Evolutionary conservation across 441 rosid genomes (phyloP).

Genomic region (Daphne laureola): DNA sequence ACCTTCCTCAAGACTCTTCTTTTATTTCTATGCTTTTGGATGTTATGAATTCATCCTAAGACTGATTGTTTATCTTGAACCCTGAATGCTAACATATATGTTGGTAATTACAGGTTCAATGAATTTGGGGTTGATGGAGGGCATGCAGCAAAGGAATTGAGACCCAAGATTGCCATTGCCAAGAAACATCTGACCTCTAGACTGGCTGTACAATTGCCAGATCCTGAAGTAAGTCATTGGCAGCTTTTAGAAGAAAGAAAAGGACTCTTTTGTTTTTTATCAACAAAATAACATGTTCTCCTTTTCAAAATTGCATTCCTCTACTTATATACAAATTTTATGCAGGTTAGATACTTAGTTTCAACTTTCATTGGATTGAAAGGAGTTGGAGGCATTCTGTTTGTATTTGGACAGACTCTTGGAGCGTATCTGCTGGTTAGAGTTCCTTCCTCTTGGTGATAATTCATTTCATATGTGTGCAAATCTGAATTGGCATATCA

Average conservation of each 20-base stretch:
- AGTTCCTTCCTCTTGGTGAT: conserved; percentile 8
- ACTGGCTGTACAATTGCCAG: conserved; percentile 22
- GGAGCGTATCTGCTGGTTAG: conserved; percentile 42
- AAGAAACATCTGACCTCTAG: conserved; percentile 25
- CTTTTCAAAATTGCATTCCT: no score
- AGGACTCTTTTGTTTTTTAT: no score
- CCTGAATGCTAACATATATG: no score
- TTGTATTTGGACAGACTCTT: conserved; percentile 36
- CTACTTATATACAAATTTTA: background rate
- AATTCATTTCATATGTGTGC: background rate
- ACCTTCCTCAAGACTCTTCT: no score
- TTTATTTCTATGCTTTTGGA: no score
- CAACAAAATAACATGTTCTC: no score
- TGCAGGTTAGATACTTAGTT: conserved; percentile 28
- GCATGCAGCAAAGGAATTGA: conserved; percentile 37
- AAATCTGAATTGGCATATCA: background rate
- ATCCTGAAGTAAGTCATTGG: conserved; percentile 26
- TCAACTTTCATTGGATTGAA: conserved; percentile 21
- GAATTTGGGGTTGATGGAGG: conserved; percentile 42
- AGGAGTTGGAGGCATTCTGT: conserved; percentile 39
- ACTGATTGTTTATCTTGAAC: no score
- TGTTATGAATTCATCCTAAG: no score
- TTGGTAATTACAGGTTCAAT: conserved; percentile 22
- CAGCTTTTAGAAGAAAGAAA: background rate
- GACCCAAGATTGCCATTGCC: conserved; percentile 28